Percentiles rank a stretch among this genome's conserved stretches.
phyloP scores from a whole-genome alignment of 805 yeast genomes.

The Sugiyamaella lignohabitans region DNA sequence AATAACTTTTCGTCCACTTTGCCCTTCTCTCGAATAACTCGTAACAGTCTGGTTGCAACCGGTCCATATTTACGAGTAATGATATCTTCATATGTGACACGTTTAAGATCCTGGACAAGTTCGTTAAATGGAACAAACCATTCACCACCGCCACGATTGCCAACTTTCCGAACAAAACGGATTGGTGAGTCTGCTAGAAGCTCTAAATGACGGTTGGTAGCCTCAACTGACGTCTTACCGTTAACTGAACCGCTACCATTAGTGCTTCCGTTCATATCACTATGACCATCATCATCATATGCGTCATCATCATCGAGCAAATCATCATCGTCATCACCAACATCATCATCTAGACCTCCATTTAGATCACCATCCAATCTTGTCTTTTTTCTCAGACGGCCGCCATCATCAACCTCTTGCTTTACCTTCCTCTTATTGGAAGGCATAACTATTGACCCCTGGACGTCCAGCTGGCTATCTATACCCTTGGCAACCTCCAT shows the following conservation, averaged over 20 bases:
- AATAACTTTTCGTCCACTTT: conserved; percentile 81
- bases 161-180: conserved; percentile 54
- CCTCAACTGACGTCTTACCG: neutral
- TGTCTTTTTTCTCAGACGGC: neutral
- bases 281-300: conserved; percentile 14
- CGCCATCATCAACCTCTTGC: neutral
- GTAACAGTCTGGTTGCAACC: conserved; percentile 62
- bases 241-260: conserved; percentile 2
- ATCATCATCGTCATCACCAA: conserved; percentile 30
- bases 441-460: neutral
- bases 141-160: conserved; percentile 45
- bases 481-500: conserved; percentile 27
- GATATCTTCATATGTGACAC: conserved; percentile 31
- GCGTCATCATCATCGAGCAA: conserved; percentile 30
- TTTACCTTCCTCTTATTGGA: neutral
- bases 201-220: conserved; percentile 58
- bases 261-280: conserved; percentile 5
- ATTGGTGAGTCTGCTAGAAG: conserved; percentile 50
- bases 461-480: neutral
- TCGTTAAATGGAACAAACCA: conserved; percentile 36
- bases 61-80: conserved; percentile 34
- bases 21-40: conserved; percentile 64
- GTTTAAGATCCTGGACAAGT: conserved; percentile 25
- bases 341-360: conserved; percentile 26
- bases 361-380: conserved; percentile 3